Conservation (phyloP, 75 land plant genomes). For the Pinus albicaulis region DNA sequence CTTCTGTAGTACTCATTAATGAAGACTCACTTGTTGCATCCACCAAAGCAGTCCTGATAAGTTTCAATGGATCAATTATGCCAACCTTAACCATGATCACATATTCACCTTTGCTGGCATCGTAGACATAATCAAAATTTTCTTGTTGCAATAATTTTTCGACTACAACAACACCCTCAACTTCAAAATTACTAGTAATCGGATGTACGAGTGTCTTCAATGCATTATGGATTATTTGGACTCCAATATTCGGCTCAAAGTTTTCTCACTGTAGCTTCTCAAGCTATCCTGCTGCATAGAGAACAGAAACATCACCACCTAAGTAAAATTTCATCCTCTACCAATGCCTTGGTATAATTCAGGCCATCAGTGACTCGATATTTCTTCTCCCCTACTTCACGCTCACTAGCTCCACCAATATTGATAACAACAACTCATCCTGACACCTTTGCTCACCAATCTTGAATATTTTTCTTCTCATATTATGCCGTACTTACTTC, state of each 20-base stretch:
- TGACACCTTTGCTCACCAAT: conserved; percentile 82
- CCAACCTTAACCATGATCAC: conserved; percentile 90
- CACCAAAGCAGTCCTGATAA: conserved; percentile 79
- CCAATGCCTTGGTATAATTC: conserved; percentile 96
- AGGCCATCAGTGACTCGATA: conserved; percentile 95
- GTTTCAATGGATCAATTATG: conserved; percentile 88
- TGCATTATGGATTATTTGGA: too few species aligned
- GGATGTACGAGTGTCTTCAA: too few species aligned
- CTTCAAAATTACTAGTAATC: conserved; percentile 81
- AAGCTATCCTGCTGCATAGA: conserved; percentile 70
- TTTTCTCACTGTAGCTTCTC: too few species aligned
- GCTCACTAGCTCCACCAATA: conserved; percentile 98
- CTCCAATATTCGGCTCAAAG: too few species aligned
- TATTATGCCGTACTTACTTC: conserved; percentile 75
- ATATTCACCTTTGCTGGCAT: conserved; percentile 90
- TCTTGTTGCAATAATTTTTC: conserved; percentile 90
- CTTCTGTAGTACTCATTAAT: conserved; percentile 89
- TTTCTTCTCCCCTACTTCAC: conserved; percentile 92
- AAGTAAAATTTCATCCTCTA: conserved; percentile 95
- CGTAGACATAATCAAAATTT: conserved; percentile 73
- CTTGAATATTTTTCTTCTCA: conserved; percentile 88
- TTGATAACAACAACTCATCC: too few species aligned
- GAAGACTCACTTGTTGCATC: conserved; percentile 94
- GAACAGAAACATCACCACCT: conserved; percentile 94
- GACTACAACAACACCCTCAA: too few species aligned